Evolutionary conservation across 768 basidiomycete species (phyloP).

Genomic region (Mycena belliarum): DNA sequence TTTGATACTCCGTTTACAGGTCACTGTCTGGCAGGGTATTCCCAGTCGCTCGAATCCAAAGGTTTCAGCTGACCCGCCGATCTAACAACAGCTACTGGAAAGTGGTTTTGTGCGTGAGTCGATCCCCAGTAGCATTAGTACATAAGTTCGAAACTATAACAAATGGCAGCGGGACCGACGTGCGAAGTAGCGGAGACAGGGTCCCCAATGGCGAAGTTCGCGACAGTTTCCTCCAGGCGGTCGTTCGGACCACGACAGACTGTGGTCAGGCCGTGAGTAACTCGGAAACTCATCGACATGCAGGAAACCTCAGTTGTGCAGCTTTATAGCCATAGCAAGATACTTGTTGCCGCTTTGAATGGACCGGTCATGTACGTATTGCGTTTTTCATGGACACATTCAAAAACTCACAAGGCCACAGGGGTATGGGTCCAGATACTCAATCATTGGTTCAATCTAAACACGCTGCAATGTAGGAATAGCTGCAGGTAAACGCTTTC

Average conservation of each 20-base stretch:
- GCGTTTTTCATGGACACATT: neutral
- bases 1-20: too few species aligned
- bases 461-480: constrained; percentile 46
- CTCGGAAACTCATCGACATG: neutral
- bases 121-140: neutral
- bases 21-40: constrained; percentile 69
- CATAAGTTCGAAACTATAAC: neutral
- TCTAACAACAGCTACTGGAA: constrained; percentile 47
- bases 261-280: constrained; percentile 61
- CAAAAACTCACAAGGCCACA: neutral
- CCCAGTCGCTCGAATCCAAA: neutral
- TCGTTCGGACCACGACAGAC: constrained; percentile 57
- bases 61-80: neutral
- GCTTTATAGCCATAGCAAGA: constrained; percentile 70
- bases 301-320: constrained; percentile 25
- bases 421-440: constrained; percentile 44
- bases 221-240: constrained; percentile 44
- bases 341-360: constrained; percentile 70
- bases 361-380: constrained; percentile 58
- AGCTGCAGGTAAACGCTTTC: constrained; percentile 37
- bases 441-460: neutral
- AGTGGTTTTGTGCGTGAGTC: constrained; percentile 74
- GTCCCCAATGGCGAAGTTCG: constrained; percentile 38
- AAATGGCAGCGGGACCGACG: constrained; percentile 56
- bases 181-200: constrained; percentile 32